Conservation (phyloP, 352 stramenopile genomes). For the Pythium monospermum region DNA sequence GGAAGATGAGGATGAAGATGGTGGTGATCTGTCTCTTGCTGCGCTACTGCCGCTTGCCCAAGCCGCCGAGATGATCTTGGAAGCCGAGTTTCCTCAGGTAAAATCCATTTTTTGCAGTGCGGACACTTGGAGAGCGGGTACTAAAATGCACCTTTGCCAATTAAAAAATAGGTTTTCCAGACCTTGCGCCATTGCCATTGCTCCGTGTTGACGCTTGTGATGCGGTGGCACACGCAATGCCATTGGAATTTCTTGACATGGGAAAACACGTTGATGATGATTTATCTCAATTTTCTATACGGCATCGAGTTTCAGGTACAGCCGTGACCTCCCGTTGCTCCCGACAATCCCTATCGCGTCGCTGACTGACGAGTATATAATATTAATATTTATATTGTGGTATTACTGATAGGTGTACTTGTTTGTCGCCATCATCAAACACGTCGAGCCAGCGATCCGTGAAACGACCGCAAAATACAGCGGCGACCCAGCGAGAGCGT, state of each 20-base stretch:
- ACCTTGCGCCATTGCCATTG: conserved; percentile 40
- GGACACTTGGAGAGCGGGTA: too few species aligned
- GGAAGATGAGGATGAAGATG: background rate
- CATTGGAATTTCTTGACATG: conserved; percentile 76
- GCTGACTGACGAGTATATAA: too few species aligned
- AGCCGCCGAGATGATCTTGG: conserved; percentile 43
- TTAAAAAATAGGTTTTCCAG: conserved; percentile 34
- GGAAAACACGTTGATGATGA: conserved; percentile 45
- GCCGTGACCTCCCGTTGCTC: background rate
- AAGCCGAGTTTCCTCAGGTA: conserved; percentile 49
- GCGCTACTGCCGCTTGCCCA: conserved; percentile 25
- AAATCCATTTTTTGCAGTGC: background rate
- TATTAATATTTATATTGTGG: too few species aligned
- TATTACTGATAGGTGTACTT: conserved; percentile 56
- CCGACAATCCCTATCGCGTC: too few species aligned
- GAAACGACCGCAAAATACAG: conserved; percentile 24
- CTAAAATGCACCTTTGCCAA: too few species aligned
- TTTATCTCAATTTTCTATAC: conserved; percentile 52
- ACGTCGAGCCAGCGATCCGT: conserved; percentile 41
- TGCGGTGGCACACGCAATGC: conserved; percentile 47
- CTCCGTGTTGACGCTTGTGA: conserved; percentile 36
- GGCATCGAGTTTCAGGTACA: conserved; percentile 54
- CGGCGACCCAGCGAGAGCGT: conserved; percentile 25
- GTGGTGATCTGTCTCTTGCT: background rate
- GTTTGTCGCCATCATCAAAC: conserved; percentile 38